A percentile compares a stretch with the other conserved stretches of the same genome.
Conservation (phyloP, 208 protist species). For the Leishmania gerbilli region DNA sequence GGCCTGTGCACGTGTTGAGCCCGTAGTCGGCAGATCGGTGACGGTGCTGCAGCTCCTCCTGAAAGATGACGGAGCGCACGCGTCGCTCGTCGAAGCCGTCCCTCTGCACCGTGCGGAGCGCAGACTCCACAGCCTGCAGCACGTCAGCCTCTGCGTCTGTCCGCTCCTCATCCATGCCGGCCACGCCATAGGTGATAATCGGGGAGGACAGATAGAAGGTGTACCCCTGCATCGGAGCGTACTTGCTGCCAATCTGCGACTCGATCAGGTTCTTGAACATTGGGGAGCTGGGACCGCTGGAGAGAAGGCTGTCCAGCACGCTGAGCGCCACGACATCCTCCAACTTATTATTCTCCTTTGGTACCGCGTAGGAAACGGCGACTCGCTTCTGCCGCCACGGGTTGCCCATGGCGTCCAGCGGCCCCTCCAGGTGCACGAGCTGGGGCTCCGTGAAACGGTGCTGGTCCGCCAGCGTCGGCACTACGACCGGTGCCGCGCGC, state of each 20-base stretch:
- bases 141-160: slow-evolving; percentile 64
- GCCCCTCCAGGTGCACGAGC: slow-evolving; percentile 60
- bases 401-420: slow-evolving; percentile 86
- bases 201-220: slow-evolving; percentile 81
- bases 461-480: slow-evolving; percentile 60
- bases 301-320: slow-evolving; percentile 86
- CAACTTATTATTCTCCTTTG: slow-evolving; percentile 55
- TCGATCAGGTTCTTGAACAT: slow-evolving; percentile 91
- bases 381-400: slow-evolving; percentile 80
- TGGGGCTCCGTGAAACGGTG: slow-evolving; percentile 54
- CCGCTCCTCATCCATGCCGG: slow-evolving; percentile 80
- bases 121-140: slow-evolving; percentile 52
- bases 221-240: slow-evolving; percentile 85
- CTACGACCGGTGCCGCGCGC: slow-evolving; percentile 34
- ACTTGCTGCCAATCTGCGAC: slow-evolving; percentile 86
- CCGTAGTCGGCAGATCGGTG: slow-evolving; percentile 90
- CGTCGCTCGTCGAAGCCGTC: slow-evolving; percentile 87
- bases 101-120: slow-evolving; percentile 53
- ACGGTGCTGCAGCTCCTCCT: slow-evolving; percentile 88
- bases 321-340: slow-evolving; percentile 81
- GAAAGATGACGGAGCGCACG: slow-evolving; percentile 86
- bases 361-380: slow-evolving; percentile 76
- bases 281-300: slow-evolving; percentile 80
- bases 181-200: slow-evolving; percentile 88
- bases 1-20: slow-evolving; percentile 73